Percentiles rank a stretch among this genome's conserved stretches.
Evolutionary conservation across 192 early-diverging fungal genomes (phyloP).

Genomic region (Backusella circina): DNA sequence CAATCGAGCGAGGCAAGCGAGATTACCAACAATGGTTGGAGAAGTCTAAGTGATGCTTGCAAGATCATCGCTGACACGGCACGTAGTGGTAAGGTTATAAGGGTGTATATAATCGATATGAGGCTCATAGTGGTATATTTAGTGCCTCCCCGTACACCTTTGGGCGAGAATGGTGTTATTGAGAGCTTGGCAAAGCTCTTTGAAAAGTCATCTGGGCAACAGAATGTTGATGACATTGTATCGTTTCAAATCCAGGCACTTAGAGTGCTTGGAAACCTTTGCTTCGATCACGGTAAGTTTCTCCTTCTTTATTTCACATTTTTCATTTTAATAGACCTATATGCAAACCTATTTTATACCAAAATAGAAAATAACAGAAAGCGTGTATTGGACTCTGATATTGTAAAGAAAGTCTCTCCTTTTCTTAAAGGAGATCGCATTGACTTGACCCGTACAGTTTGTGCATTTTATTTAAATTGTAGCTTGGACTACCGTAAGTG

Average conservation of each 20-base stretch:
- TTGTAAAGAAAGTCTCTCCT: constrained; percentile 26
- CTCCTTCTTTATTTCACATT: background rate
- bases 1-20: background rate
- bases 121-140: background rate
- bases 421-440: constrained; percentile 28
- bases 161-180: constrained; percentile 41
- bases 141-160: constrained; percentile 41
- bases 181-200: constrained; percentile 34
- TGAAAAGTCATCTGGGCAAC: constrained; percentile 18
- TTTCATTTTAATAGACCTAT: background rate
- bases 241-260: constrained; percentile 37
- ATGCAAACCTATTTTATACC: background rate
- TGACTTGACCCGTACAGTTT: constrained; percentile 36
- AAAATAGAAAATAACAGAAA: constrained; percentile 45
- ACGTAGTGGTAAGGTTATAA: constrained; percentile 3
- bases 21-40: background rate
- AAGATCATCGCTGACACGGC: constrained; percentile 4
- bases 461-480: constrained; percentile 48
- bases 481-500: constrained; percentile 47
- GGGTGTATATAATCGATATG: background rate
- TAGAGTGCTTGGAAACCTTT: constrained; percentile 50
- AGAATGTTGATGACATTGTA: constrained; percentile 2
- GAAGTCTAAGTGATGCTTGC: background rate
- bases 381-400: constrained; percentile 31
- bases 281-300: constrained; percentile 50